Evolutionary conservation across 1,139 yeast genomes (phyloP).

Genomic region (Candida albicans): DNA sequence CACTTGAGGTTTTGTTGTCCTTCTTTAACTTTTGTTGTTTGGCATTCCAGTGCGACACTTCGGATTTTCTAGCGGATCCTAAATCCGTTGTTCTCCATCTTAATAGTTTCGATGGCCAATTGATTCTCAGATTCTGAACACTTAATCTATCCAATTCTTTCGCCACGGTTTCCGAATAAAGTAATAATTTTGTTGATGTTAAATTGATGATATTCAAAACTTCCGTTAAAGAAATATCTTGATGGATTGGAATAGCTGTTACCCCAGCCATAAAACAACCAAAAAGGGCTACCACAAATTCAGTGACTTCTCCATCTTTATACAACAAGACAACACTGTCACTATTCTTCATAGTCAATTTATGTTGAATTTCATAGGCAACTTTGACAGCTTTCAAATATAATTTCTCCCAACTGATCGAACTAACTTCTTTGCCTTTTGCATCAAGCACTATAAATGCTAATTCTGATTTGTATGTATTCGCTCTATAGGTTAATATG

Average conservation of each 20-base stretch:
- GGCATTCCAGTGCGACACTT: conserved; percentile 31
- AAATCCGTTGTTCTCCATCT: conserved; percentile 89
- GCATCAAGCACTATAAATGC: conserved; percentile 75
- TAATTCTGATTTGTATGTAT: conserved; percentile 59
- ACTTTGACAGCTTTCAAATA: conserved; percentile 82
- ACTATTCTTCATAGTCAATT: conserved; percentile 65
- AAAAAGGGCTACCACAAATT: conserved; percentile 79
- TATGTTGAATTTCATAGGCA: conserved; percentile 82
- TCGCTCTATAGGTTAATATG: conserved; percentile 72
- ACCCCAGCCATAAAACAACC: conserved; percentile 95
- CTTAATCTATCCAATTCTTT: conserved; percentile 64
- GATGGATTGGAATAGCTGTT: conserved; percentile 90
- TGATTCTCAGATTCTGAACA: conserved; percentile 35
- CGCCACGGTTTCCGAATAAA: conserved; percentile 77
- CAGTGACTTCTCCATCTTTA: conserved; percentile 80
- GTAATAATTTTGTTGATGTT: conserved; percentile 75
- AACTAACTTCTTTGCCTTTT: conserved; percentile 75
- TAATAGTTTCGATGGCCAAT: conserved; percentile 47
- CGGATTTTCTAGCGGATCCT: conserved; percentile 60
- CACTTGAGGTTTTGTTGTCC: conserved; percentile 36
- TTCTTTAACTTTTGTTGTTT: conserved; percentile 20
- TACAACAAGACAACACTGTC: conserved; percentile 85
- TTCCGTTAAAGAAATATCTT: conserved; percentile 66
- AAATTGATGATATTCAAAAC: conserved; percentile 68
- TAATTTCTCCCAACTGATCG: conserved; percentile 88